Base-by-base conservation (phyloP, 2,329 filamentous ascomycete genomes). In the Diaporthe sp. region DNA sequence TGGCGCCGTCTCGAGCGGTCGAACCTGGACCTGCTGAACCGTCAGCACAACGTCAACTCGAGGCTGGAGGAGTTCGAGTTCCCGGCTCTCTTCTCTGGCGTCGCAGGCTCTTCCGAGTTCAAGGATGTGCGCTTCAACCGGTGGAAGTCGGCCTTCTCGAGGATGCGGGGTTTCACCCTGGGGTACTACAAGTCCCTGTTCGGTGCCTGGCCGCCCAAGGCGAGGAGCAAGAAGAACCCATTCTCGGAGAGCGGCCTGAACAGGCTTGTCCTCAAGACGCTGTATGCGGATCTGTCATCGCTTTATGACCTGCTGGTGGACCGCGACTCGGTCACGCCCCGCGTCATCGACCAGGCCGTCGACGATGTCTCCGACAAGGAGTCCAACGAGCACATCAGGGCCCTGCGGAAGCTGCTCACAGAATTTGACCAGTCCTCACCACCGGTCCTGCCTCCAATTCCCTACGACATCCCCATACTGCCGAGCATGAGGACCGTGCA, bases 231-330 rank as follows among this genome's bases (percentile, higher is more conserved):
- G 88, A 98, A 97, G 89, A 98, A 98, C 82, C 90, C 93, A 0
- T 95, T 98, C 78, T 93, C 94, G 39, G 95, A 96, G 79, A 94
- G 92, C 79, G 96, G 96, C 0, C 88, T 98, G 31, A 98, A 98
- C 83, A 90, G 97, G 34, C 85, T 95, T 60, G 94, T 98, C 8
- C 87, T 98, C 57, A 92, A 92, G 81, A 92, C 94, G 58, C 86
- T 98, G 12, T 98, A 98, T 84, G 90, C 92, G 37, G 96, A 99
- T 82, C 91, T 98, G 80, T 94, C 94, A 79, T 91, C 92, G 53
- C 87, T 98, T 22, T 98, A 98, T 84, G 96, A 98, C 81, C 87
- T 98, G 75, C 86, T 98, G 19, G 97, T 95, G 7, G 95, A 98
- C 82, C 92, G 95, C 34, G 90, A 90, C 37, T 90, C 91, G 46